Percentiles rank a stretch among this genome's conserved stretches.
Evolutionary conservation across 768 basidiomycete species (phyloP).

Genomic region (Clavulina sp.): DNA sequence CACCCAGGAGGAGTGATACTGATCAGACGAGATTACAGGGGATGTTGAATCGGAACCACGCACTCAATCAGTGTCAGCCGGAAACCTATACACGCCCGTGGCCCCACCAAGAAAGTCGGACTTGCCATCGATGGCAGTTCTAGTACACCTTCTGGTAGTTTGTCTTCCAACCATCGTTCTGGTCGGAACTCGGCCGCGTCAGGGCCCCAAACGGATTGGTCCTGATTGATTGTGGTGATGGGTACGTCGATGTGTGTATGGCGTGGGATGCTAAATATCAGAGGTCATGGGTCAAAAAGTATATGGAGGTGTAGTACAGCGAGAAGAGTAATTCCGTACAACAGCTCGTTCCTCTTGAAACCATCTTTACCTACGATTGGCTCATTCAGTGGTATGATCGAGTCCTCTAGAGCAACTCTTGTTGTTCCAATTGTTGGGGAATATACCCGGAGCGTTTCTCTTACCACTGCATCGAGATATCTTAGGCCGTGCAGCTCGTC

Average conservation of each 20-base stretch:
- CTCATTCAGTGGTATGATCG: conserved; percentile 2
- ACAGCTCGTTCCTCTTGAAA: neutral
- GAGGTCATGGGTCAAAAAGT: neutral
- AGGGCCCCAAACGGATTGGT: conserved; percentile 12
- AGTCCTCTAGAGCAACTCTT: conserved; percentile 3
- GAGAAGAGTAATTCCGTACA: too few relatives aligned
- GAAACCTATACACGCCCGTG: neutral
- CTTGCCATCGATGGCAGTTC: neutral
- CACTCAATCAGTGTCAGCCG: neutral
- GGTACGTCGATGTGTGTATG: neutral
- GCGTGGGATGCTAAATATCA: neutral
- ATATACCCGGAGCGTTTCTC: conserved; percentile 8
- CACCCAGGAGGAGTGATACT: neutral
- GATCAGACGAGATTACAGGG: neutral
- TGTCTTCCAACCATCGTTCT: conserved; percentile 20
- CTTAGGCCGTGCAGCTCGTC: conserved; percentile 17
- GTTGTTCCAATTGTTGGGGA: neutral
- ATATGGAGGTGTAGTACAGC: neutral
- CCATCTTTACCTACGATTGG: conserved; percentile 2
- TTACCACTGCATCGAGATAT: conserved; percentile 17
- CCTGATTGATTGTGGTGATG: neutral
- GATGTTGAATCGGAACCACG: neutral
- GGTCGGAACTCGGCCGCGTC: conserved; percentile 23
- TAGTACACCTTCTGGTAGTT: neutral
- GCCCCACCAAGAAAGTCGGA: neutral